Evolutionary conservation across 495 filamentous ascomycete species (phyloP), one percentile per base, ranked within the genome.

Genomic region (Thermochaetoides thermophila): DNA sequence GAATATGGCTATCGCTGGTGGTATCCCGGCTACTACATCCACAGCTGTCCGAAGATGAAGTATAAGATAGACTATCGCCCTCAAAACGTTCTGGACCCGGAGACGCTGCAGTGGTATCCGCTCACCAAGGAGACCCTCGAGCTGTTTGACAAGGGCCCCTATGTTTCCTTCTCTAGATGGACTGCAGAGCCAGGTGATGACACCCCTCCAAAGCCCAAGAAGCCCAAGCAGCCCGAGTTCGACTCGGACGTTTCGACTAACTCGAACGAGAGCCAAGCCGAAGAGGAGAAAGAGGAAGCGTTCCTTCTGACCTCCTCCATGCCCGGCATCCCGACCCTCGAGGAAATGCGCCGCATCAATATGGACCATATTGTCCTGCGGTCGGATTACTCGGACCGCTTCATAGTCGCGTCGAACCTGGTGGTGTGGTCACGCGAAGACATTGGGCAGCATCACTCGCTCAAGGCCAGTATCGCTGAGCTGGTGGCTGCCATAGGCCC

Each of bases 1-100:
- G 86, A 95, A 49, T 72, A 61, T 17, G 71, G 66, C 4, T 92
- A 92, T 49, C 51, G 67, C 28, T 68, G 60, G 59, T 70, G 63
- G 61, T 69, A 68, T 37, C 52, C 64, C 2, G 66, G 65, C 3
- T 67, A 57, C 40, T 65, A 68, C 38, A 64, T 66, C 20, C 60
- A 68, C 42, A 69, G 44, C 28, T 67, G 63, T 38, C 53, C 61
- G 18, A 67, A 67, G 40, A 67, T 67, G 63, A 49, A 43, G 38
- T 97, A 97, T 63, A 97, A 97, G 59, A 84, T 73, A 37, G 71
- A 82, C 26, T 97, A 83, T 56, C 59, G 63, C 9, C 87, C 89
- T 1, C 78, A 86, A 47, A 77, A 84, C 40, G 64, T 97, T 12
- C 66, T 96, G 17, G 78, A 94, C 48, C 83, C 81, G 1, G 73